Evolutionary conservation across 179 eudicot species (phyloP).

Genomic region (Beta corolliflora): DNA sequence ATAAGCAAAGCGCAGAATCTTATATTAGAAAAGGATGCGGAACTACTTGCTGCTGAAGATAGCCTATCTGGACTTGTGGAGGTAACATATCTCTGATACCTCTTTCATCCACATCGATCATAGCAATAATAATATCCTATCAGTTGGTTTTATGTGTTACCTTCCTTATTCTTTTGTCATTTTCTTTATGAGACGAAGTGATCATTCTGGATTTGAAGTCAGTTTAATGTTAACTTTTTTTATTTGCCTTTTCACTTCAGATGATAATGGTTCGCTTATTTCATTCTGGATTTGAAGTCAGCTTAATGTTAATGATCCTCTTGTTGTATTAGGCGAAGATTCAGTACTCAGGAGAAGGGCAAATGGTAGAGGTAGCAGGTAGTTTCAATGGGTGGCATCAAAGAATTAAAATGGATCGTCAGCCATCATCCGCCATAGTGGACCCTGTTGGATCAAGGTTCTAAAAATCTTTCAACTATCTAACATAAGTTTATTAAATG

Average conservation of each 20-base stretch:
- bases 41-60: slow-evolving; percentile 73
- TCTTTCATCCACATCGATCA: background rate
- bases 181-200: background rate
- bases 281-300: background rate
- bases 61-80: slow-evolving; percentile 80
- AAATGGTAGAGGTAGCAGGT: slow-evolving; percentile 83
- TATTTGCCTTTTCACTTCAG: slow-evolving; percentile 1
- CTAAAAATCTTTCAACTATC: background rate
- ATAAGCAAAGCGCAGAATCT: slow-evolving; percentile 74
- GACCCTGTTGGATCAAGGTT: slow-evolving; percentile 63
- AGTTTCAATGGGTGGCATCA: slow-evolving; percentile 99
- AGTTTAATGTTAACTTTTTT: too few relatives aligned
- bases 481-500: too few relatives aligned
- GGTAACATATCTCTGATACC: slow-evolving; percentile 42
- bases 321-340: slow-evolving; percentile 58
- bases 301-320: background rate
- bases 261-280: slow-evolving; percentile 1
- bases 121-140: background rate
- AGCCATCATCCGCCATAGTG: slow-evolving; percentile 42
- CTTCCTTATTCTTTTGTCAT: background rate
- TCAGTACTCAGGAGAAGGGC: slow-evolving; percentile 70
- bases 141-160: background rate
- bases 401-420: slow-evolving; percentile 63
- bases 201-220: background rate
- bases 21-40: slow-evolving; percentile 75